Evolutionary conservation across 345 rosid species (phyloP).

Genomic region (Boechera stricta): DNA sequence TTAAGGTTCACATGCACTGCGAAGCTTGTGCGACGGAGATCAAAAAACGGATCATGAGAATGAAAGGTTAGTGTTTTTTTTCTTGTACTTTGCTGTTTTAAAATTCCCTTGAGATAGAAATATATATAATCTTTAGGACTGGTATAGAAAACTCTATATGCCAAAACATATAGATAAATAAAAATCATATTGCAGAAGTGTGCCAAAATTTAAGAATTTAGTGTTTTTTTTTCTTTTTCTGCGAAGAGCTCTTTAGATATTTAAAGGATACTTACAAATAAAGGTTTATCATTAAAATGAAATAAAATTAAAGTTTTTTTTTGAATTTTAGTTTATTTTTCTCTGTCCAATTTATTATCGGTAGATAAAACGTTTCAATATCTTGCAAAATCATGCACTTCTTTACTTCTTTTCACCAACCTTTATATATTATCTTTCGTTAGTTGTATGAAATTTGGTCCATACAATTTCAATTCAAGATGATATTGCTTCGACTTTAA

Average conservation of each 20-base stretch:
- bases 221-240: too few species aligned
- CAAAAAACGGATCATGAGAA: slow-evolving; percentile 84
- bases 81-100: background rate
- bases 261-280: slow-evolving; percentile 3
- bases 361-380: slow-evolving; percentile 40
- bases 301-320: background rate
- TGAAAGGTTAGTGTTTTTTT: slow-evolving; percentile 65
- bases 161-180: too few species aligned
- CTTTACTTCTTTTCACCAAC: slow-evolving; percentile 28
- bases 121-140: too few species aligned
- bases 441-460: slow-evolving; percentile 26
- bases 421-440: slow-evolving; percentile 9
- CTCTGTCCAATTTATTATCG: slow-evolving; percentile 6
- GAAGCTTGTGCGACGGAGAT: slow-evolving; percentile 89
- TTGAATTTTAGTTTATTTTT: background rate
- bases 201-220: background rate
- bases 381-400: slow-evolving; percentile 35
- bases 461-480: slow-evolving; percentile 33
- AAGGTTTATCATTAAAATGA: slow-evolving; percentile 12
- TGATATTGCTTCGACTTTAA: slow-evolving; percentile 34
- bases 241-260: background rate
- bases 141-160: too few species aligned
- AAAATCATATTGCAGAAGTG: background rate
- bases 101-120: too few species aligned
- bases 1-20: slow-evolving; percentile 90